phyloP scores from a whole-genome alignment of 1,284 basidiomycete species.

The Entoloma clypeatum region DNA sequence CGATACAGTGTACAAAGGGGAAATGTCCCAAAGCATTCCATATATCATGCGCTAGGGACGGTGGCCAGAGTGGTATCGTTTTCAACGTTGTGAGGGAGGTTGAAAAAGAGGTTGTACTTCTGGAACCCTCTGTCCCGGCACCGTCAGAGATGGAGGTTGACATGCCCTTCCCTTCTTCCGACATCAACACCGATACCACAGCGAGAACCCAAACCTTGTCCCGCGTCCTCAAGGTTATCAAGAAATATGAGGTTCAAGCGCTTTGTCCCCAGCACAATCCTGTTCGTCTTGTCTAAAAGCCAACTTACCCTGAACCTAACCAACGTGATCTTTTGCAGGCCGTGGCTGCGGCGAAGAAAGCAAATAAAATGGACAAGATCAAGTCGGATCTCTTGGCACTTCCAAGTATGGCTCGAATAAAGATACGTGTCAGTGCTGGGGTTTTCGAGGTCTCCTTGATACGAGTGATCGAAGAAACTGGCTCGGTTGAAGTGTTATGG shows the following conservation, averaged over 20 bases:
- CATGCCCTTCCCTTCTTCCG: constrained; percentile 10
- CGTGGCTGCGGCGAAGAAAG: constrained; percentile 67
- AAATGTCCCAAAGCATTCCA: constrained; percentile 94
- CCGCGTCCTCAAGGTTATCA: constrained; percentile 58
- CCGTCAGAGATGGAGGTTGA: constrained; percentile 26
- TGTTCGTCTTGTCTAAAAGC: constrained; percentile 41
- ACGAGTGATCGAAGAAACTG: constrained; percentile 61
- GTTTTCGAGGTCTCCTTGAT: constrained; percentile 78
- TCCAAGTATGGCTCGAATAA: constrained; percentile 67
- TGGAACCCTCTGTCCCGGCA: constrained; percentile 33
- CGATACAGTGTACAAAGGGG: constrained; percentile 91
- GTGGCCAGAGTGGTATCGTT: constrained; percentile 47
- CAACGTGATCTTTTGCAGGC: constrained; percentile 39
- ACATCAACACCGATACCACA: constrained; percentile 11
- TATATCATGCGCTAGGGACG: constrained; percentile 80
- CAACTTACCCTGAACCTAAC: constrained; percentile 6
- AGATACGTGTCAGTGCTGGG: constrained; percentile 74
- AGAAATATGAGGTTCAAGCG: constrained; percentile 68
- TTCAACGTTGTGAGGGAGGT: constrained; percentile 64
- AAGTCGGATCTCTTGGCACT: constrained; percentile 65
- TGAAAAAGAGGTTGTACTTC: constrained; percentile 71
- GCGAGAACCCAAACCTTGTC: constrained; percentile 21
- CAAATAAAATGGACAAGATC: constrained; percentile 62
- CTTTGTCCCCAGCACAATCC: constrained; percentile 83
- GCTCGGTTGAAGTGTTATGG: constrained; percentile 77